Percentiles rank a stretch among this genome's conserved stretches.
Conservation (phyloP, 441 rosid genomes). For the Aquilaria agallochum region DNA sequence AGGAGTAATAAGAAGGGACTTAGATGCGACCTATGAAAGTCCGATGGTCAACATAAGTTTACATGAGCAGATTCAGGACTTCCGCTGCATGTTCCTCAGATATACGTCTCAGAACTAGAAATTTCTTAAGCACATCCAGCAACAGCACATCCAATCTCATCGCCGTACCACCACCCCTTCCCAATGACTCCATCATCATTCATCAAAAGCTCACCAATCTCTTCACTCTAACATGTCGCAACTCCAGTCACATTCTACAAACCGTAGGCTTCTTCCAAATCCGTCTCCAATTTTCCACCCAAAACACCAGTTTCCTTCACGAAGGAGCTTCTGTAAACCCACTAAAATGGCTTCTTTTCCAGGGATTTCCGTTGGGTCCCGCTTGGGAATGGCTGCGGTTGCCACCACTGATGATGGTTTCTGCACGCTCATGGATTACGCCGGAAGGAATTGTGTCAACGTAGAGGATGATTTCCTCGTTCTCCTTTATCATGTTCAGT, state of each 20-base stretch:
- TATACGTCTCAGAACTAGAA: too few relatives aligned
- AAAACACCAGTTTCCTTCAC: slow-evolving; percentile 15
- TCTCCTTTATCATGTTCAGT: slow-evolving; percentile 67
- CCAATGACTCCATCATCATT: slow-evolving; percentile 21
- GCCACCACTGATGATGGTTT: slow-evolving; percentile 17
- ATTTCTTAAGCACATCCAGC: too few relatives aligned
- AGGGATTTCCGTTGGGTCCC: slow-evolving; percentile 40
- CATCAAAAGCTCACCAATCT: slow-evolving; percentile 13
- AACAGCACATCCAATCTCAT: background rate
- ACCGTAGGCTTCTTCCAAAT: slow-evolving; percentile 24
- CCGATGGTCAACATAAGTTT: too few relatives aligned
- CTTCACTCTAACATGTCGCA: background rate
- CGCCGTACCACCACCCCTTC: background rate
- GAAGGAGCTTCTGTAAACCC: slow-evolving; percentile 8
- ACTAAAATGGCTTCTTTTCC: slow-evolving; percentile 49
- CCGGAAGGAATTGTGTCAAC: slow-evolving; percentile 49
- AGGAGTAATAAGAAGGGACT: too few relatives aligned
- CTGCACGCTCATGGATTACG: slow-evolving; percentile 46
- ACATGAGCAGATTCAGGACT: too few relatives aligned
- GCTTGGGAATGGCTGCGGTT: slow-evolving; percentile 17
- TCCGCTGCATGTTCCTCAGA: too few relatives aligned
- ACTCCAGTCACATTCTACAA: slow-evolving; percentile 6
- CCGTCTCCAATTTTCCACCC: slow-evolving; percentile 22
- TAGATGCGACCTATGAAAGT: too few relatives aligned
- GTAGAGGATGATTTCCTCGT: slow-evolving; percentile 74